Conservation (phyloP, 805 yeast species). For the Jamesozyma rosinii region DNA sequence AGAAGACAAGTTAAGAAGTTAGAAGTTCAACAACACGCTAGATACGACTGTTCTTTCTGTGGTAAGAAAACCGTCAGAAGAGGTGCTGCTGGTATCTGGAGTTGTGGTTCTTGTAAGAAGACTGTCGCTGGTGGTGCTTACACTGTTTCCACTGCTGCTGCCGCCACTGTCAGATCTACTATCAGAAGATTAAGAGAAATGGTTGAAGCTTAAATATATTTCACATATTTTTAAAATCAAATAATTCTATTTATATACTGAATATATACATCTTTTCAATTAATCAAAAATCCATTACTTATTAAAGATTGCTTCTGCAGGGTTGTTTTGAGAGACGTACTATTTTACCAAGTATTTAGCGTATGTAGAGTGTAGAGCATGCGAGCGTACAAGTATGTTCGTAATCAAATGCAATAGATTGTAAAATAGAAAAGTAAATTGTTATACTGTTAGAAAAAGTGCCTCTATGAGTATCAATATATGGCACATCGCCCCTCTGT, state of each 20-base stretch:
- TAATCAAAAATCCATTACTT: background rate
- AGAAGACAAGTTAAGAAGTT: constrained; percentile 99
- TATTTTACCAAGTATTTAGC: too few relatives aligned
- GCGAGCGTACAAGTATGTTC: too few relatives aligned
- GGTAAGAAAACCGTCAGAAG: constrained; percentile 98
- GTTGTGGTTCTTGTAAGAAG: constrained; percentile 88
- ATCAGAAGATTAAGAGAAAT: constrained; percentile 99
- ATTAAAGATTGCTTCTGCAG: too few relatives aligned
- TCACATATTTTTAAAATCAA: background rate
- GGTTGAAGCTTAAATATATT: constrained; percentile 82
- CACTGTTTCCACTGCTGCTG: constrained; percentile 98
- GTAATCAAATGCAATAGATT: too few relatives aligned
- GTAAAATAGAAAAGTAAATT: too few relatives aligned
- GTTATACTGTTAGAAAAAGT: too few relatives aligned
- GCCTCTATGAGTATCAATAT: too few relatives aligned
- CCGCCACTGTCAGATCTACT: constrained; percentile 99
- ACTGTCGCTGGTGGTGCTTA: constrained; percentile 99
- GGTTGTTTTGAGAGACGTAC: too few relatives aligned
- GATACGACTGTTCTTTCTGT: constrained; percentile 99
- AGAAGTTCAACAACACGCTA: constrained; percentile 98
- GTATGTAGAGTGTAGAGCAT: too few relatives aligned
- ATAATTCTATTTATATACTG: constrained; percentile 1
- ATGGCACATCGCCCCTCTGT: too few relatives aligned
- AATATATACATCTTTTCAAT: constrained; percentile 1
- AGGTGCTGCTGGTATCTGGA: constrained; percentile 98